These are phyloP conservation scores for Phytopythium vexans DNA, from an alignment of 352 stramenopile species.

Conservation along the genomic window DNA sequence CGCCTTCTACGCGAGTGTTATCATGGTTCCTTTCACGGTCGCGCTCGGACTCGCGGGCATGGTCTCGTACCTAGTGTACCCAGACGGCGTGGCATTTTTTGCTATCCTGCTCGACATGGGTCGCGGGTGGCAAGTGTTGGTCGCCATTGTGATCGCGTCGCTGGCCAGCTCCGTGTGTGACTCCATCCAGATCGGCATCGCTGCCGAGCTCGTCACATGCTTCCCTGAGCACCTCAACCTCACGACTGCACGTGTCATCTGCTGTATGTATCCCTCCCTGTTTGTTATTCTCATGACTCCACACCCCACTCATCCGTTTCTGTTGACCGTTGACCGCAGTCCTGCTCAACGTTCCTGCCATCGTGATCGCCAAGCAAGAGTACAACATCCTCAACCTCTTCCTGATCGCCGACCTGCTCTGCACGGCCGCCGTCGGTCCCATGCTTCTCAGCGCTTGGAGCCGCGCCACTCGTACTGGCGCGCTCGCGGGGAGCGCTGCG, in stretches of 20 bases:
- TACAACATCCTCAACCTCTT: conserved; percentile 74
- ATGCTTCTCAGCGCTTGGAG: conserved; percentile 70
- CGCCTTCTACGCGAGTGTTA: conserved; percentile 35
- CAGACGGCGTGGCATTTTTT: conserved; percentile 61
- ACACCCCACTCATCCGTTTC: background rate
- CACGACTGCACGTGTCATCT: conserved; percentile 50
- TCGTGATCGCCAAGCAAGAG: conserved; percentile 60
- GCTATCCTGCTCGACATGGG: conserved; percentile 72
- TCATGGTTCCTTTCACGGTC: conserved; percentile 71
- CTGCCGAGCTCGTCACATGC: conserved; percentile 66
- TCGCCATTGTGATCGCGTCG: conserved; percentile 66
- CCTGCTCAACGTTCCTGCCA: conserved; percentile 65
- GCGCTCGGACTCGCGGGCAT: conserved; percentile 63
- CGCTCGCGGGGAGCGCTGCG: conserved; percentile 43
- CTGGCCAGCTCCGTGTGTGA: conserved; percentile 60
- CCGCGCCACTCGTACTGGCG: conserved; percentile 34
- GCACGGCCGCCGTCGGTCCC: conserved; percentile 62
- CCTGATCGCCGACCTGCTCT: conserved; percentile 73
- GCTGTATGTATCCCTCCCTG: conserved; percentile 17
- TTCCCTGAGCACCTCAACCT: conserved; percentile 55
- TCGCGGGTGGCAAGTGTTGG: conserved; percentile 59
- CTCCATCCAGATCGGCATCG: conserved; percentile 75
- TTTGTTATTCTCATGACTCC: background rate
- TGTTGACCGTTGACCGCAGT: conserved; percentile 19
- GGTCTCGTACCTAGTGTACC: conserved; percentile 65